Evolutionary conservation across 2,329 filamentous ascomycete genomes (phyloP).

Genomic region (Epicoccum nigrum): DNA sequence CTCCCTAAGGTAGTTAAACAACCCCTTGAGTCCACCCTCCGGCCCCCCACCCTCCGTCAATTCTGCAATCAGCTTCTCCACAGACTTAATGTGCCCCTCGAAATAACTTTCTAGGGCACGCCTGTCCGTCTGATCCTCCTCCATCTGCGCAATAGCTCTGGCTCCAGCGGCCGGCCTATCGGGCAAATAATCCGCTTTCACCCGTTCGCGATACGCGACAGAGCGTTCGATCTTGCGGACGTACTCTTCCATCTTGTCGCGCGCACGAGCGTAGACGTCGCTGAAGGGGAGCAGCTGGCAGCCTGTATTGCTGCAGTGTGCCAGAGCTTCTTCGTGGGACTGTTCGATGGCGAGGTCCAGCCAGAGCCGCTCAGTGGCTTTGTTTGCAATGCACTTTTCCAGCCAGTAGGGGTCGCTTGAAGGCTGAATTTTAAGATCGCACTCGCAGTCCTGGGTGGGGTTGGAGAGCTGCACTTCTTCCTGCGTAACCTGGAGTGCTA

Average conservation of each 20-base stretch:
- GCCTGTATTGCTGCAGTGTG: constrained; percentile 5
- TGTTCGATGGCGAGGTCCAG: constrained; percentile 16
- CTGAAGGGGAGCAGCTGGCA: constrained; percentile 6
- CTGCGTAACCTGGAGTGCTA: constrained; percentile 5
- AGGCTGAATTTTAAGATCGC: not conserved
- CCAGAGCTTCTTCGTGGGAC: constrained; percentile 10
- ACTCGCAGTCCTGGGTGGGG: not conserved
- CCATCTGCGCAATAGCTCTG: not conserved
- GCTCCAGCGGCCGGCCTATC: not conserved
- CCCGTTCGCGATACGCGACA: not conserved
- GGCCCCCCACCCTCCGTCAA: not conserved
- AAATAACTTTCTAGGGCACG: not conserved
- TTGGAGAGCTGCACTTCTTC: constrained; percentile 8
- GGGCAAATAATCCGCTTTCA: not conserved
- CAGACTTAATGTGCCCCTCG: not conserved
- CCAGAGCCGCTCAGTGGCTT: constrained; percentile 3
- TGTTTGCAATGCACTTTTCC: constrained; percentile 11
- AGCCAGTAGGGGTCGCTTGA: not conserved
- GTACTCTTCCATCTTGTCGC: not conserved
- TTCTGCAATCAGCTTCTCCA: not conserved
- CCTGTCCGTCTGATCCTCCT: not conserved
- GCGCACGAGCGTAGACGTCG: not conserved
- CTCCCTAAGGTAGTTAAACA: constrained; percentile 1
- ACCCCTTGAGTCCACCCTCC: not conserved
- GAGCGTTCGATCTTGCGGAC: not conserved